phyloP scores from a whole-genome alignment of 352 stramenopile species.

The Pythium periplocum region DNA sequence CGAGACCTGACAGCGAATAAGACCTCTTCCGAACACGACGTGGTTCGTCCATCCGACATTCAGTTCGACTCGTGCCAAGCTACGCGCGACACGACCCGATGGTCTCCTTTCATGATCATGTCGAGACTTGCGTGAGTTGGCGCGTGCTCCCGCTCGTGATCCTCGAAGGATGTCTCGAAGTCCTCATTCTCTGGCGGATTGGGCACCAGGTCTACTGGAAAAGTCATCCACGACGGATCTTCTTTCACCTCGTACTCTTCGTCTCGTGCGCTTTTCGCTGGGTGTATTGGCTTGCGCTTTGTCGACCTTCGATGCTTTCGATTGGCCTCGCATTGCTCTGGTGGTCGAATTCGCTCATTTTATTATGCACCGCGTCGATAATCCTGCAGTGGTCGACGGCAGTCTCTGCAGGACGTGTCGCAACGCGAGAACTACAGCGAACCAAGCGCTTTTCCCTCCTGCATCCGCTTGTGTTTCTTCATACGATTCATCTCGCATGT shows the following conservation, averaged over 20 bases:
- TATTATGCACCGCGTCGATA: conserved; percentile 60
- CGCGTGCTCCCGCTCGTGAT: conserved; percentile 38
- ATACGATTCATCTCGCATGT: conserved; percentile 44
- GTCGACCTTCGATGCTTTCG: conserved; percentile 20
- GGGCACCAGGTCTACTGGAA: conserved; percentile 59
- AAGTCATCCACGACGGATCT: conserved; percentile 47
- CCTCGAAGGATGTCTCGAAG: conserved; percentile 33
- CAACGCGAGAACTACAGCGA: conserved; percentile 38
- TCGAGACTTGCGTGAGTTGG: conserved; percentile 36
- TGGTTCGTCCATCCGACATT: too few species aligned
- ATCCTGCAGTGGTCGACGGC: conserved; percentile 68
- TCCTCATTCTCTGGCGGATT: conserved; percentile 46
- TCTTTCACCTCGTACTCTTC: conserved; percentile 46
- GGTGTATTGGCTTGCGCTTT: conserved; percentile 17
- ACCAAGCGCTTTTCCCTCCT: conserved; percentile 38
- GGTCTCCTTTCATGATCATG: conserved; percentile 7
- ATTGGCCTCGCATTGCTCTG: conserved; percentile 35
- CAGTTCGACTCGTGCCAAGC: too few species aligned
- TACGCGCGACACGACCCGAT: too few species aligned
- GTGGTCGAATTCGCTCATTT: conserved; percentile 57
- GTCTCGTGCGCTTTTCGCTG: conserved; percentile 7
- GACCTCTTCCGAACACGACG: too few species aligned
- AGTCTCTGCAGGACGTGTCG: conserved; percentile 45
- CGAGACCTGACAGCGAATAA: too few species aligned
- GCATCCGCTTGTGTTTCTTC: conserved; percentile 54